Conservation (phyloP, 495 filamentous ascomycete genomes). For the Apodospora peruviana region DNA sequence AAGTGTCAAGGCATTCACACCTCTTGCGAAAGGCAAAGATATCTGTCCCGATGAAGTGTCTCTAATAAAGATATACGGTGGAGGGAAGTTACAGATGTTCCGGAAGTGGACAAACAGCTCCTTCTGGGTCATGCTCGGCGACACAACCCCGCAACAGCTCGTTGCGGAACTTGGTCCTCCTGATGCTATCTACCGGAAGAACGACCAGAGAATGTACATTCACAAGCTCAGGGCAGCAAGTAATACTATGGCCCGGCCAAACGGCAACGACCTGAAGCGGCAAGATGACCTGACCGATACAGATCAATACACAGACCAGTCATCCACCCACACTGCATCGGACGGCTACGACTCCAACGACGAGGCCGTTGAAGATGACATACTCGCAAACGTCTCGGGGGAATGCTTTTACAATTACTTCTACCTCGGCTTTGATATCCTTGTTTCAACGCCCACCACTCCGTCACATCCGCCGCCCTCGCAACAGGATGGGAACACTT, state of each 20-base stretch:
- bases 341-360: conserved; percentile 60
- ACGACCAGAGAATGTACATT: conserved; percentile 85
- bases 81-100: conserved; percentile 69
- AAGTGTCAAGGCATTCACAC: conserved; percentile 50
- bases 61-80: conserved; percentile 64
- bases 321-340: conserved; percentile 67
- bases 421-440: conserved; percentile 88
- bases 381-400: conserved; percentile 43
- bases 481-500: conserved; percentile 26
- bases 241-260: conserved; percentile 37
- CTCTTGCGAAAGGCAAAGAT: conserved; percentile 54
- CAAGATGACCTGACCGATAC: conserved; percentile 66
- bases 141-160: conserved; percentile 85
- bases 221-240: conserved; percentile 57
- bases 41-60: conserved; percentile 75
- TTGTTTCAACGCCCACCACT: conserved; percentile 69
- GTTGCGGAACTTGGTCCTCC: conserved; percentile 86
- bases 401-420: conserved; percentile 98
- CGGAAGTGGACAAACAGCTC: conserved; percentile 51
- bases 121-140: conserved; percentile 65
- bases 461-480: conserved; percentile 59
- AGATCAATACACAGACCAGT: conserved; percentile 84
- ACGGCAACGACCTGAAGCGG: conserved; percentile 43
- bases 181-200: conserved; percentile 92
- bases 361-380: conserved; percentile 49